These are phyloP conservation scores for Potentilla sterilis DNA, from an alignment of 306 rosid genomes.

Conservation along the genomic window DNA sequence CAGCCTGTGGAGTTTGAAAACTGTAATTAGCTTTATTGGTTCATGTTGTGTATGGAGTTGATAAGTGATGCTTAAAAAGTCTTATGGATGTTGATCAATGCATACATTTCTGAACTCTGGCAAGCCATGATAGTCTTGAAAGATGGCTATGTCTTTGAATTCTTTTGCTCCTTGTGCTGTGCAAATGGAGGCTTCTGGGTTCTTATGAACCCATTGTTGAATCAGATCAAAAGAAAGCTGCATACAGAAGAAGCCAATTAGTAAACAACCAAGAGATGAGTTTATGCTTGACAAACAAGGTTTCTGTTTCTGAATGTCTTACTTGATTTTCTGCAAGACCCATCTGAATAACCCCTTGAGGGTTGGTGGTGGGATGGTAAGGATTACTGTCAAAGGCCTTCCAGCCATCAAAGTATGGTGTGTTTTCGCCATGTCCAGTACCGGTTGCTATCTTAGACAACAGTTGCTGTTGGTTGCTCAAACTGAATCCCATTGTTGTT, in stretches of 20 bases:
- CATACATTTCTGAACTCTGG: conserved; percentile 72
- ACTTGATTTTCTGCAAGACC: conserved; percentile 92
- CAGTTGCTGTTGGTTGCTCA: conserved; percentile 31
- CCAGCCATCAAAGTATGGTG: conserved; percentile 83
- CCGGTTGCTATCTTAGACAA: conserved; percentile 70
- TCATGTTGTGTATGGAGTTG: background rate
- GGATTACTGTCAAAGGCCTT: conserved; percentile 68
- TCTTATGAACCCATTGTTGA: conserved; percentile 50
- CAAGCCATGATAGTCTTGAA: conserved; percentile 83
- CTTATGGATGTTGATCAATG: background rate
- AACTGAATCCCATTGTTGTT: conserved; percentile 8
- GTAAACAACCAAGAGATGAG: background rate
- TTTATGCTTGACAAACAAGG: background rate
- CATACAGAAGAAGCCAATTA: background rate
- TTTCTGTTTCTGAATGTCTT: background rate
- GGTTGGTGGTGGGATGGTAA: conserved; percentile 54
- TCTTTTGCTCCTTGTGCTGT: conserved; percentile 50
- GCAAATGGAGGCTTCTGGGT: conserved; percentile 81
- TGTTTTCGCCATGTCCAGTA: conserved; percentile 66
- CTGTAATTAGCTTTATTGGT: background rate
- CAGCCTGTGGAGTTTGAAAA: conserved; percentile 46
- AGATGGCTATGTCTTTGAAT: conserved; percentile 59
- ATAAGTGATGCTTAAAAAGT: background rate
- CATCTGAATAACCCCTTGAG: conserved; percentile 81
- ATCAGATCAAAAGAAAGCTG: conserved; percentile 62